A percentile compares a stretch with the other conserved stretches of the same genome.
phyloP scores from a whole-genome alignment of 164 flowering plant genomes.

The Kingdonia uniflora region DNA sequence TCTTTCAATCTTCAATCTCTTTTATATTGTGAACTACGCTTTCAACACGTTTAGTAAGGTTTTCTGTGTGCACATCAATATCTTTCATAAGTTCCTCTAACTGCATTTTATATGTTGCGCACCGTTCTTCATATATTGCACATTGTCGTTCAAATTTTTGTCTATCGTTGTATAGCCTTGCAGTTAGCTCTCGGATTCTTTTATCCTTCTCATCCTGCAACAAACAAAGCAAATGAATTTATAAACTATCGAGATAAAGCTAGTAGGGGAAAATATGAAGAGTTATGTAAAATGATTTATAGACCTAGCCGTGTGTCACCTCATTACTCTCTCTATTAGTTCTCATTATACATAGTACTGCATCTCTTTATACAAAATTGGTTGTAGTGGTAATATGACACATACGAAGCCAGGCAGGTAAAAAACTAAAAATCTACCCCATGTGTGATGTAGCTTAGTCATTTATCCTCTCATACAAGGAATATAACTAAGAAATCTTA shows the following conservation, averaged over 20 bases:
- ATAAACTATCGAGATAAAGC: not conserved
- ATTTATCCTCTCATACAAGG: not conserved
- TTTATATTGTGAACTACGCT: conserved; percentile 23
- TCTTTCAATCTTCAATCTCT: conserved; percentile 15
- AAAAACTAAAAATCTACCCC: too few relatives aligned
- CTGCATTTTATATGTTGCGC: conserved; percentile 15
- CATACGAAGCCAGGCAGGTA: too few relatives aligned
- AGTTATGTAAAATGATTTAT: too few relatives aligned
- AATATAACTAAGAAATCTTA: conserved; percentile 5
- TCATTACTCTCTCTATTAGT: too few relatives aligned
- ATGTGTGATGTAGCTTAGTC: too few relatives aligned
- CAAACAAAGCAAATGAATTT: not conserved
- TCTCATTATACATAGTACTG: not conserved
- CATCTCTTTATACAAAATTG: too few relatives aligned
- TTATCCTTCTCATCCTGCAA: conserved; percentile 41
- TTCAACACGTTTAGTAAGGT: conserved; percentile 21
- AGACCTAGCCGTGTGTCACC: too few relatives aligned
- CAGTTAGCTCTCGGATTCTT: conserved; percentile 30
- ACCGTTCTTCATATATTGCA: conserved; percentile 30
- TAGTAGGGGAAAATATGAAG: too few relatives aligned
- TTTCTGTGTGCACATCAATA: conserved; percentile 29
- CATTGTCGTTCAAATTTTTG: conserved; percentile 23
- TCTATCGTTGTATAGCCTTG: conserved; percentile 28
- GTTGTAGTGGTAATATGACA: too few relatives aligned
- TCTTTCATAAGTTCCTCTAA: conserved; percentile 21